Evolutionary conservation across 176 grass and related monocot genomes (phyloP).

Genomic region (Rhynchospora tenuis): DNA sequence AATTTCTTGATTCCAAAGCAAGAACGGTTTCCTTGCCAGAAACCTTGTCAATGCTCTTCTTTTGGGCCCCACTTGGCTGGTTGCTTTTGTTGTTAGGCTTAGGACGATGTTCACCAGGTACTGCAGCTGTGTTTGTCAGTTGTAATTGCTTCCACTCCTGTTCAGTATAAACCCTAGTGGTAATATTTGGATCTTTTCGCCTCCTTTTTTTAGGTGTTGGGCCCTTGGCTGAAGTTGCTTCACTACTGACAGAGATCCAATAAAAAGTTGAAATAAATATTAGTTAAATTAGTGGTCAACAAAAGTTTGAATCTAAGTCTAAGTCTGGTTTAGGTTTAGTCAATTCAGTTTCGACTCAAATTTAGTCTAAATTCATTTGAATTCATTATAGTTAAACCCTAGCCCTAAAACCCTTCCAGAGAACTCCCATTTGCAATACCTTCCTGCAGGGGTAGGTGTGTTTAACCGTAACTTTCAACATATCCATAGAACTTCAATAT

Average conservation of each 20-base stretch:
- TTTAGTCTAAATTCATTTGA: not conserved
- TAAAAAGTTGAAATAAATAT: not conserved
- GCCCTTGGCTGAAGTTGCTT: slow-evolving; percentile 37
- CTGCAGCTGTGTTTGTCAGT: slow-evolving; percentile 34
- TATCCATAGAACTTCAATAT: not conserved
- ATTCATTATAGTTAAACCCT: not conserved
- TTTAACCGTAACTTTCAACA: not conserved
- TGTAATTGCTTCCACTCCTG: slow-evolving; percentile 32
- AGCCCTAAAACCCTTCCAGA: not conserved
- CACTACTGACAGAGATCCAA: slow-evolving; percentile 44
- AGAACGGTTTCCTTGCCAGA: slow-evolving; percentile 50
- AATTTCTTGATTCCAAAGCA: slow-evolving; percentile 47
- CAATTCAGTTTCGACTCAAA: not conserved
- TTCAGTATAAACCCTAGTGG: slow-evolving; percentile 29
- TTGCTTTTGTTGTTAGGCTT: slow-evolving; percentile 49
- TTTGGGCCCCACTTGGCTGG: slow-evolving; percentile 30
- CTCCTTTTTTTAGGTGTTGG: slow-evolving; percentile 75
- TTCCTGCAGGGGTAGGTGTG: not conserved
- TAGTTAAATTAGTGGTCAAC: not conserved
- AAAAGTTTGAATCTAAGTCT: not conserved
- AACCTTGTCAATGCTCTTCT: slow-evolving; percentile 44
- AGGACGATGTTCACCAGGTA: slow-evolving; percentile 34
- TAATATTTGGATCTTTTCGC: slow-evolving; percentile 63
- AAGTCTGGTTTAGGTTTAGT: not conserved
- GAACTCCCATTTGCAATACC: not conserved